Conservation (phyloP, 768 basidiomycete genomes). For the Gymnopilus junonius region DNA sequence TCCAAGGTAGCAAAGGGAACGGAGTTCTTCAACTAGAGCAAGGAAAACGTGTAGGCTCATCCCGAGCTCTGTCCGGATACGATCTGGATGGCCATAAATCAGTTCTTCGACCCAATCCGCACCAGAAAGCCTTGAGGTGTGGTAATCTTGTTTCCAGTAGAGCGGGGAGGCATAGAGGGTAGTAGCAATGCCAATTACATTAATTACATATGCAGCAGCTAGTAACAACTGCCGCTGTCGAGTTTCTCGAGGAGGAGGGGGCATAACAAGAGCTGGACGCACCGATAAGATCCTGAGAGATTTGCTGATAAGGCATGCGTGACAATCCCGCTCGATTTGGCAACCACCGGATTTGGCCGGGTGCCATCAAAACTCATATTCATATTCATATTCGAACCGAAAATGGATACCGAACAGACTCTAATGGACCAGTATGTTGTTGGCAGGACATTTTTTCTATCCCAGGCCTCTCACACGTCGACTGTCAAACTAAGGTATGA, state of each 20-base stretch:
- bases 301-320: too few species aligned
- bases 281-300: too few species aligned
- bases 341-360: too few species aligned
- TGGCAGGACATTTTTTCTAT: background rate
- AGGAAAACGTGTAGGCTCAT: constrained; percentile 17
- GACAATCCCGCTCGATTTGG: too few species aligned
- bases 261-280: too few species aligned
- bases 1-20: background rate
- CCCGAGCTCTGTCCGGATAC: constrained; percentile 21
- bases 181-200: constrained; percentile 5
- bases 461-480: background rate
- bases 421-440: too few species aligned
- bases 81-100: constrained; percentile 18
- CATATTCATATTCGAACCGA: too few species aligned
- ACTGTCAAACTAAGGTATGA: background rate
- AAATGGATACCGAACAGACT: too few species aligned
- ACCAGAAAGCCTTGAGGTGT: constrained; percentile 20
- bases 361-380: too few species aligned
- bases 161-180: constrained; percentile 2
- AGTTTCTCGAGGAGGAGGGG: background rate
- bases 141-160: constrained; percentile 18
- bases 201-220: constrained; percentile 7
- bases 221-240: background rate
- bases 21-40: background rate
- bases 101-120: constrained; percentile 23